Evolutionary conservation across 2,329 filamentous ascomycete genomes (phyloP).

Genomic region (Chrysosporium queenslandicum): DNA sequence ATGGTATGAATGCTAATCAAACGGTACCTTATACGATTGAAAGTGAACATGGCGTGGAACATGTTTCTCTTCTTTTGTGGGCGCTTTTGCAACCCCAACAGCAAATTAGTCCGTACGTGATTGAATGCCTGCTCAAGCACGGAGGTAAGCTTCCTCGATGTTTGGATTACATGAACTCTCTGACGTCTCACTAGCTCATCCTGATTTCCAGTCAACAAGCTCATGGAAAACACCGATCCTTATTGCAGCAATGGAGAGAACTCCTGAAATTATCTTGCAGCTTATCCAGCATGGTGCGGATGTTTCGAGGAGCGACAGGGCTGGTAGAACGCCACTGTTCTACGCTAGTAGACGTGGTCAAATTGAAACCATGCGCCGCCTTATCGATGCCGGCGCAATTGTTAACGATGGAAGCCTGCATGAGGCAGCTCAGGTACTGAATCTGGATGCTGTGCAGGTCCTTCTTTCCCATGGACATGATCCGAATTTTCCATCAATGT

Average conservation of each 20-base stretch:
- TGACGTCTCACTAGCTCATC: conserved; percentile 38
- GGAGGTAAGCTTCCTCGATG: conserved; percentile 25
- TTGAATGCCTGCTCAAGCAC: conserved; percentile 47
- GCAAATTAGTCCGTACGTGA: conserved; percentile 48
- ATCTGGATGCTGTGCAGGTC: conserved; percentile 47
- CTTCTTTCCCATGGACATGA: conserved; percentile 53
- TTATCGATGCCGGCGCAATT: conserved; percentile 48
- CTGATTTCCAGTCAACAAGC: conserved; percentile 45
- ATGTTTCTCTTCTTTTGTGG: conserved; percentile 51
- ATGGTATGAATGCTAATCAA: conserved; percentile 53
- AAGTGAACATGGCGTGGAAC: conserved; percentile 44
- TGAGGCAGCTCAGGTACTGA: conserved; percentile 52
- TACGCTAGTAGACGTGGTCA: conserved; percentile 50
- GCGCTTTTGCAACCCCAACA: conserved; percentile 54
- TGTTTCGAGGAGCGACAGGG: conserved; percentile 48
- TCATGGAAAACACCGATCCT: conserved; percentile 51
- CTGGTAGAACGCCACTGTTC: conserved; percentile 50
- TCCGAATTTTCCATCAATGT: conserved; percentile 53
- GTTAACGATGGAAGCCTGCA: conserved; percentile 58
- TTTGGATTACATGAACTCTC: conserved; percentile 8
- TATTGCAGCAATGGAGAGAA: conserved; percentile 47
- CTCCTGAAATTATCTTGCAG: conserved; percentile 48
- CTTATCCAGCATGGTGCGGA: conserved; percentile 52
- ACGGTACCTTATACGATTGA: conserved; percentile 38
- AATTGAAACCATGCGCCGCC: conserved; percentile 42